Base-by-base conservation (phyloP, 768 basidiomycete genomes). In the Tulasnella sp. region DNA sequence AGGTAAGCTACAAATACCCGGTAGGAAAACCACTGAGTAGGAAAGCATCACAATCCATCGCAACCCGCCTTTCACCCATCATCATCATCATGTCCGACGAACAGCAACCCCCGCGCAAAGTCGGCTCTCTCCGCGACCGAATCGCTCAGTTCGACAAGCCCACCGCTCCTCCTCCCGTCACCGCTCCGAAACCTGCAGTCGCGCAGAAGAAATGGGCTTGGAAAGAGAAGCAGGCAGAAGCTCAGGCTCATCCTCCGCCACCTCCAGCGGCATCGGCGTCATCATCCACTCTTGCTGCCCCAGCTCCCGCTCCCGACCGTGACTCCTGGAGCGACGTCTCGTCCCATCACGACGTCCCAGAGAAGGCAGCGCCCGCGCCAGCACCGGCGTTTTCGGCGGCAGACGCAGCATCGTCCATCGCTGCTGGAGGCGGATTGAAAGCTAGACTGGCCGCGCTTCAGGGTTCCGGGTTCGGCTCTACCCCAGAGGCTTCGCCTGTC, bases 381-480 rank as follows among this genome's bases (percentile, higher is more conserved):
- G 64, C 64, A 69, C 64, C 64, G 18, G 58, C 40, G 31, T 82
- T 64, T 74, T 81, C 81, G 31, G 80, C 76, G 28, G 73, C 60
- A 40, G 75, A 80, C 46, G 75, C 80, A 81, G 73, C 48, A 48
- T 28, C 44, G 41, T 16, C 69, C 28, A 81, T 72, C 58, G 80
- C 75, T 79, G 79, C 91, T 79, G 93, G 90, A 3, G 93, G 91
- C 6, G 95, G 94, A 80, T 86, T 99, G 83, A 96, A 93, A 87
- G 97, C 98, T 81, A 91, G 97, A 50, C 98, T 99, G 96, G 96
- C 96, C 42, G 96, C 96, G 3, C 87, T 98, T 50, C 94, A 96
- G 85, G 95, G 94, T 11, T 92, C 89, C 72, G 93, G 94, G 22
- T 95, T 97, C 84, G 94, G 94, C 22, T 89, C 87, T 1, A 84